Percentiles rank a stretch among this genome's conserved stretches.
phyloP scores from a whole-genome alignment of 2,329 filamentous ascomycete species.

The Aspergillus candidus region DNA sequence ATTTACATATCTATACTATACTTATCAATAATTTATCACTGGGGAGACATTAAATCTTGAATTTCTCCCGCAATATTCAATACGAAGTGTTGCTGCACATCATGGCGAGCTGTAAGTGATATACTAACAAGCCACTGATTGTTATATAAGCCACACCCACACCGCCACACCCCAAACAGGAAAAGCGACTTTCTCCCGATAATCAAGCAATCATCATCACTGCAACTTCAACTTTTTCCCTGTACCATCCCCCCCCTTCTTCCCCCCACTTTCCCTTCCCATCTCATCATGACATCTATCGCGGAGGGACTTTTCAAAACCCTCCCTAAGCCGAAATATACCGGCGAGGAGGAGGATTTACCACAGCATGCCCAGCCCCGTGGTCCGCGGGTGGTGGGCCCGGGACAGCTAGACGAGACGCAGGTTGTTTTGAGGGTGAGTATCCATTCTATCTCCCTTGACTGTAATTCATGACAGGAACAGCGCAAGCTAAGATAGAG shows the following conservation, averaged over 20 bases:
- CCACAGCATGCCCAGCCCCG: slow-evolving; percentile 65
- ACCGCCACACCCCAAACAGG: slow-evolving; percentile 13
- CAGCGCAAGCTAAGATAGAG: slow-evolving; percentile 4
- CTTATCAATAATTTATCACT: no score
- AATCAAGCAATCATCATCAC: slow-evolving; percentile 7
- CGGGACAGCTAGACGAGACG: slow-evolving; percentile 72
- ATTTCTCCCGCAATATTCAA: no score
- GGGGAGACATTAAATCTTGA: no score
- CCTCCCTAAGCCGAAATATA: slow-evolving; percentile 85
- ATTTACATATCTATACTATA: no score
- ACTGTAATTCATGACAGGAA: background rate
- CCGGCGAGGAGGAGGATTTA: slow-evolving; percentile 78
- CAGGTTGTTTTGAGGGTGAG: slow-evolving; percentile 73
- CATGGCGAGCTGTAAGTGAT: no score
- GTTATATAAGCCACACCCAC: slow-evolving; percentile 2
- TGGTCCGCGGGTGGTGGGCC: slow-evolving; percentile 75
- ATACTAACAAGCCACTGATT: background rate
- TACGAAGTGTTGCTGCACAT: no score
- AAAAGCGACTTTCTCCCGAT: slow-evolving; percentile 8
- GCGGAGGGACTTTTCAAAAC: slow-evolving; percentile 68
- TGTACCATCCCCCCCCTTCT: slow-evolving; percentile 12
- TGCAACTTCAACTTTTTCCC: slow-evolving; percentile 11
- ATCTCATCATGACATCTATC: slow-evolving; percentile 56
- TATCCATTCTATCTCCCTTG: slow-evolving; percentile 2
- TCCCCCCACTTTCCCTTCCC: slow-evolving; percentile 5